These are phyloP conservation scores for Hygrocybe punicea DNA, from an alignment of 768 basidiomycete genomes.

Conservation along the genomic window DNA sequence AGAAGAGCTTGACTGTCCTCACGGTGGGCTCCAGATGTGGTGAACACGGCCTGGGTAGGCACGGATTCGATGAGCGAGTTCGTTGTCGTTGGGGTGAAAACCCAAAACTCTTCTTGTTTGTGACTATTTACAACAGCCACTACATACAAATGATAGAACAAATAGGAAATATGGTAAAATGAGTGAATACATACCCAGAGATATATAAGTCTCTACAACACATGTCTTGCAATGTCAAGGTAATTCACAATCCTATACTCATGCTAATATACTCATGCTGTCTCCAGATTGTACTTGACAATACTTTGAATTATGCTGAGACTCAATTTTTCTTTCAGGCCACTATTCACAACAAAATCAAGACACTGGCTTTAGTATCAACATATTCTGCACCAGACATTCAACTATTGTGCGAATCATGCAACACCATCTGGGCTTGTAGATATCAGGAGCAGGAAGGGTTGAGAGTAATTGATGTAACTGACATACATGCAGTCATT, in stretches of 20 bases:
- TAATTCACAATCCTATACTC: neutral
- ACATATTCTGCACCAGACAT: constrained; percentile 6
- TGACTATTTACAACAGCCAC: no score
- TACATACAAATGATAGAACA: no score
- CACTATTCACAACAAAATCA: constrained; percentile 8
- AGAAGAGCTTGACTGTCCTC: no score
- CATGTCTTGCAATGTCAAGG: constrained; percentile 1
- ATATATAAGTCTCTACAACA: no score
- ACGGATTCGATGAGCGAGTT: no score
- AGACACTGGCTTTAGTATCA: constrained; percentile 10
- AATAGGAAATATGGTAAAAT: no score
- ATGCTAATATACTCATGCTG: neutral
- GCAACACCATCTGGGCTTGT: constrained; percentile 10
- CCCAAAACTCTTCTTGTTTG: no score
- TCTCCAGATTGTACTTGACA: neutral
- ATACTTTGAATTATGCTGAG: constrained; percentile 3
- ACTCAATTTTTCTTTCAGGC: constrained; percentile 19
- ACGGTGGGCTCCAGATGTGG: no score
- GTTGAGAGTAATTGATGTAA: constrained; percentile 6
- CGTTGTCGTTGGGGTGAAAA: no score
- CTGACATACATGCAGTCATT: constrained; percentile 18
- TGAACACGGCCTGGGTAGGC: no score
- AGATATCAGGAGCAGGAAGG: constrained; percentile 7
- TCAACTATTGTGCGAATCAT: constrained; percentile 8
- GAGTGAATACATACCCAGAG: no score